Conservation (phyloP, 2,329 filamentous ascomycete species). For the Cercospora zeae-maydis region DNA sequence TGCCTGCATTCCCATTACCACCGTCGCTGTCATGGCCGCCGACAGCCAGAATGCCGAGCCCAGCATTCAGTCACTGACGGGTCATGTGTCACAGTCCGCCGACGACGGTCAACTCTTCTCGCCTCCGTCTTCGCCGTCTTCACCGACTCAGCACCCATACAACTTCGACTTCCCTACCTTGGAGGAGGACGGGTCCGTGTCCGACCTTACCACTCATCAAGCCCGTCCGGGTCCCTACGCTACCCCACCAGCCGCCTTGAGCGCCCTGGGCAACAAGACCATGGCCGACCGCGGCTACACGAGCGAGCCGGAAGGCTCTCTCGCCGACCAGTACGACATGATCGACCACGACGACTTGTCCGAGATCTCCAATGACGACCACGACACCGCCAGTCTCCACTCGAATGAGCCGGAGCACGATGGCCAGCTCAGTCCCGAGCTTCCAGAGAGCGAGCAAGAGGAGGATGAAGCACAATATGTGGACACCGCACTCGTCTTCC, state of each 20-base stretch:
- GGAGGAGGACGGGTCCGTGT: constrained; percentile 31
- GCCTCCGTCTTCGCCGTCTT: constrained; percentile 1
- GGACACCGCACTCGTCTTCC: background rate
- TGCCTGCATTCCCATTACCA: background rate
- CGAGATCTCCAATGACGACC: constrained; percentile 33
- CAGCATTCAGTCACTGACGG: constrained; percentile 9
- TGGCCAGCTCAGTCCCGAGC: constrained; percentile 17
- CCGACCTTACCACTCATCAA: constrained; percentile 22
- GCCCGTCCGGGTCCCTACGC: constrained; percentile 11
- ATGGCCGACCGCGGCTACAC: constrained; percentile 24
- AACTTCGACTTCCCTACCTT: constrained; percentile 31
- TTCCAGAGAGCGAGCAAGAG: constrained; percentile 21
- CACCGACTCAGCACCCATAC: constrained; percentile 12
- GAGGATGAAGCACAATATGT: constrained; percentile 10
- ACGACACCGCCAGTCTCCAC: constrained; percentile 34
- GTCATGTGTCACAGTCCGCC: constrained; percentile 19
- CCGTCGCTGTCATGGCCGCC: background rate
- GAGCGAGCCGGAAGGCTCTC: constrained; percentile 21
- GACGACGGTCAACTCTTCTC: background rate
- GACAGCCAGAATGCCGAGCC: background rate
- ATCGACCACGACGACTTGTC: constrained; percentile 32
- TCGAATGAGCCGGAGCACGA: constrained; percentile 26
- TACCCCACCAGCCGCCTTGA: constrained; percentile 34
- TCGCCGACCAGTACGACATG: constrained; percentile 35
- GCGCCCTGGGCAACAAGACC: constrained; percentile 25